Evolutionary conservation across 2,329 filamentous ascomycete species (phyloP).

Genomic region (Ophiostoma fasciatum): DNA sequence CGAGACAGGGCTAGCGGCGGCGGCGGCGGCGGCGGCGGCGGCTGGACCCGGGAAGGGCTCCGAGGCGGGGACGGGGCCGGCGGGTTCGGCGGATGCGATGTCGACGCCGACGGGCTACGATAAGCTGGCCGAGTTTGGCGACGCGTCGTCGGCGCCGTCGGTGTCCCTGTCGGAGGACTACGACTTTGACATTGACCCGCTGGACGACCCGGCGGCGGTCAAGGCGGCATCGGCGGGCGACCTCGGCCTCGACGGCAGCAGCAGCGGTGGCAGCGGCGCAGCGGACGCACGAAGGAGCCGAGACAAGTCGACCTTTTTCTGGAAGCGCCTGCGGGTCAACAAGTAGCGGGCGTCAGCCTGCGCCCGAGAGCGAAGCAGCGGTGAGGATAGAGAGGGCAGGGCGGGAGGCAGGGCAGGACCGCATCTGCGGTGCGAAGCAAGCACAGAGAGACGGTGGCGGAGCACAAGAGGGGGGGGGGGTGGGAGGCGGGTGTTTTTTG

Average conservation of each 20-base stretch:
- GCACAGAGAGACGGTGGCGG: no score
- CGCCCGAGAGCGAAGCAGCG: neutral
- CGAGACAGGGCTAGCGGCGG: neutral
- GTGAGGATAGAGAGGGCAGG: neutral
- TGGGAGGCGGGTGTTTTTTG: no score
- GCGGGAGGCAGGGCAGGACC: neutral
- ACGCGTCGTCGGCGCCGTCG: slow-evolving; percentile 2
- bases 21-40: neutral
- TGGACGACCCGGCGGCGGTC: slow-evolving; percentile 26
- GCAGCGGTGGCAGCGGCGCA: slow-evolving; percentile 5
- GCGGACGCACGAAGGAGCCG: slow-evolving; percentile 8
- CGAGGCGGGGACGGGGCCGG: no score
- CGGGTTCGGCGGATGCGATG: no score
- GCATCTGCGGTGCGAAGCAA: no score
- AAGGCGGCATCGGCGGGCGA: no score
- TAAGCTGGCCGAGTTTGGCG: slow-evolving; percentile 11
- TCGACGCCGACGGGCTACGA: slow-evolving; percentile 9
- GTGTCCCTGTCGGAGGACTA: slow-evolving; percentile 15
- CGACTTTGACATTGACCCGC: slow-evolving; percentile 26
- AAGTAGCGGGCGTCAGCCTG: slow-evolving; percentile 6
- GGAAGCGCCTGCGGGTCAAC: slow-evolving; percentile 15
- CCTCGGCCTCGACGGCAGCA: no score
- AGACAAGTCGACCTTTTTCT: slow-evolving; percentile 13
- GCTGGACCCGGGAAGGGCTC: no score
- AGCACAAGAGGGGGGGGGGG: no score